Base-by-base conservation (phyloP, 2,329 filamentous ascomycete genomes). In the Aspergillus amoenus region DNA sequence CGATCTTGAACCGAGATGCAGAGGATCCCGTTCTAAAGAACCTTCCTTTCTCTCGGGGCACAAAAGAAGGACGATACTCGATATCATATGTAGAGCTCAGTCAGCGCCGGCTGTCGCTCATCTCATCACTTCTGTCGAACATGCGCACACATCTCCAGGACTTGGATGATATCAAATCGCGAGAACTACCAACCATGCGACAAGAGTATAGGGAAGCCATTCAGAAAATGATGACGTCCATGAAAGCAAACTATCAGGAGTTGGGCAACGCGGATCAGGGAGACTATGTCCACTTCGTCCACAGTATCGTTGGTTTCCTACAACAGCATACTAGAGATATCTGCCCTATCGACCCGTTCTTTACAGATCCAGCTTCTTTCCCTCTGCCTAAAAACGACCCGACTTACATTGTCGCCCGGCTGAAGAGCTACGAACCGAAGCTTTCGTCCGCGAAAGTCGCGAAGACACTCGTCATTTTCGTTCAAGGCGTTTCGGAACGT, bases 181-280 rank as follows among this genome's bases (percentile, higher is more conserved):
- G 64, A 8, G 70, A 73, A 15, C 58, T 79, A 11, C 78, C 75
- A 51, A 64, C 50, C n/a, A 62, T 61, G 13, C 69, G 66, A 22
- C 73, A 76, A 54, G 73, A 76, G 32, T 86, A 85, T 62, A 73
- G 73, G 1, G 73, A 78, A 11, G 73, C 85, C 42, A 74, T 87
- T 8, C 78, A 79, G 57, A 70, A 76, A n/a, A 67, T 87, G 57
- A 87, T 87, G 85, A 72, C 71, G 7, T 75, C 81, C 1, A 87
- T 88, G 84, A 85, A 83, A 66, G 72, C 72, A 39, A 86, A 86
- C 57, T 87, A 86, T 58, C 77, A 81, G 56, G 82, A 85, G 58
- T 72, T 85, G 5, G 76, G 77, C 4, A 72, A 65, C 42, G 66
- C 67, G 8, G 55, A 63, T 3, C 79, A 79, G 48, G 81, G 84